Conservation (phyloP, 495 filamentous ascomycete genomes). For the Penicillium samsonianum region DNA sequence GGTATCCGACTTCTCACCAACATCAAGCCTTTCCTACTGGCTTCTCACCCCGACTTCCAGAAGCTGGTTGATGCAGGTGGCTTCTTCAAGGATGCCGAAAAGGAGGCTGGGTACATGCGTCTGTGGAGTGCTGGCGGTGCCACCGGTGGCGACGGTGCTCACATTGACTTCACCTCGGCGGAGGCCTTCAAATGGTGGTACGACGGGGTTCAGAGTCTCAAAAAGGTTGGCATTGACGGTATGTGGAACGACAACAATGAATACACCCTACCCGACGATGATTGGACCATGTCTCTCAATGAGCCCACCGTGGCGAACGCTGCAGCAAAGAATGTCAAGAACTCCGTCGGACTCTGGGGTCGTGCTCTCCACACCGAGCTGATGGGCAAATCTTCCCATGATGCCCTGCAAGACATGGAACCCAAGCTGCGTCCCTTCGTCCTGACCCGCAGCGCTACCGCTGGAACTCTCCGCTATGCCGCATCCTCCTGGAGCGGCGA, state of each 20-base stretch:
- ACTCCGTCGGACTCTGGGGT: slow-evolving; percentile 62
- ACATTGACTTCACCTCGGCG: slow-evolving; percentile 67
- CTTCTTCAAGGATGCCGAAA: slow-evolving; percentile 59
- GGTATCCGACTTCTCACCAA: slow-evolving; percentile 69
- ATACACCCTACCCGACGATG: slow-evolving; percentile 64
- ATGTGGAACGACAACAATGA: slow-evolving; percentile 83
- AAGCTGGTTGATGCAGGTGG: slow-evolving; percentile 54
- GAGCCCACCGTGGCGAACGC: slow-evolving; percentile 37
- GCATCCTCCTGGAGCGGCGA: slow-evolving; percentile 69
- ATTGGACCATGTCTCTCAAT: slow-evolving; percentile 59
- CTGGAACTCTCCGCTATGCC: slow-evolving; percentile 66
- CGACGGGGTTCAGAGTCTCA: slow-evolving; percentile 59
- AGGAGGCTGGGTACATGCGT: slow-evolving; percentile 54
- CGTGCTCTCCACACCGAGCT: slow-evolving; percentile 65
- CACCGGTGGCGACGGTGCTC: slow-evolving; percentile 66
- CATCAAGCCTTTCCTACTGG: slow-evolving; percentile 69
- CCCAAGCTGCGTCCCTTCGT: slow-evolving; percentile 62
- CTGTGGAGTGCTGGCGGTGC: slow-evolving; percentile 70
- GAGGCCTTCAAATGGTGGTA: slow-evolving; percentile 70
- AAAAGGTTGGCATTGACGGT: slow-evolving; percentile 61
- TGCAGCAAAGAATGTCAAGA: slow-evolving; percentile 30
- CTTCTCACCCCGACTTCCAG: slow-evolving; percentile 63
- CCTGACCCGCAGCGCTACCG: slow-evolving; percentile 66
- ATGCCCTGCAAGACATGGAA: slow-evolving; percentile 56
- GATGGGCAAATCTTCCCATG: slow-evolving; percentile 65